Evolutionary conservation across 2,329 filamentous ascomycete species (phyloP).

Genomic region (Colletotrichum coccodes): DNA sequence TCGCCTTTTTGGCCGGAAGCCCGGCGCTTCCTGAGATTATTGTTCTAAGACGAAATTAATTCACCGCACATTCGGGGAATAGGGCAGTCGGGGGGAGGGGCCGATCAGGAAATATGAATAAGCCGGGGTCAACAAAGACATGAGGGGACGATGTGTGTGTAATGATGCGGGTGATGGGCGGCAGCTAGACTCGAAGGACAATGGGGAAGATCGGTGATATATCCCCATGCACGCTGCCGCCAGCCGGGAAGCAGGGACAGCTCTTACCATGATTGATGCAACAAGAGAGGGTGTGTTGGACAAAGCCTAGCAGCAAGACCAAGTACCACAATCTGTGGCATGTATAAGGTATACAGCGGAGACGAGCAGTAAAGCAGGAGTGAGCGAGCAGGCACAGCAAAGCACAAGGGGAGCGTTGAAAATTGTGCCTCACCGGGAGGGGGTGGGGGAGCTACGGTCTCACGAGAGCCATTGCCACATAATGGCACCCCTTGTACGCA

Average conservation of each 20-base stretch:
- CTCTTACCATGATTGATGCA: slow-evolving; percentile 61
- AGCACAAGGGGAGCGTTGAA: slow-evolving; percentile 36
- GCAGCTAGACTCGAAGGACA: slow-evolving; percentile 35
- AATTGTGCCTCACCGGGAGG: slow-evolving; percentile 37
- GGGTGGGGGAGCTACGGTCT: slow-evolving; percentile 39
- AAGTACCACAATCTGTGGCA: slow-evolving; percentile 48
- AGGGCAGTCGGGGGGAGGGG: slow-evolving; percentile 37
- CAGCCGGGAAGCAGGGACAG: slow-evolving; percentile 47
- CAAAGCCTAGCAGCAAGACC: slow-evolving; percentile 44
- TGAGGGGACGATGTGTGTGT: slow-evolving; percentile 28
- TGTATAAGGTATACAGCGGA: slow-evolving; percentile 47
- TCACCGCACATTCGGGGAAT: slow-evolving; percentile 48
- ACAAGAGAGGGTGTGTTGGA: slow-evolving; percentile 50
- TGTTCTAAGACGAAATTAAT: slow-evolving; percentile 50
- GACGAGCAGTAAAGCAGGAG: slow-evolving; percentile 29
- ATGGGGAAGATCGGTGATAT: slow-evolving; percentile 50
- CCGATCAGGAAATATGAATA: slow-evolving; percentile 32
- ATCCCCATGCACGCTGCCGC: slow-evolving; percentile 56
- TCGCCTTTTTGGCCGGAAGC: slow-evolving; percentile 50
- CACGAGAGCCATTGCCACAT: slow-evolving; percentile 45
- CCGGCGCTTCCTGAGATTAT: slow-evolving; percentile 56
- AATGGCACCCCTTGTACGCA: slow-evolving; percentile 34
- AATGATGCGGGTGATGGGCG: slow-evolving; percentile 34
- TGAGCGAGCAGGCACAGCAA: slow-evolving; percentile 34
- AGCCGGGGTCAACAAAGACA: slow-evolving; percentile 38